Conservation (phyloP, 352 stramenopile species). For the Pythium brachiatum region DNA sequence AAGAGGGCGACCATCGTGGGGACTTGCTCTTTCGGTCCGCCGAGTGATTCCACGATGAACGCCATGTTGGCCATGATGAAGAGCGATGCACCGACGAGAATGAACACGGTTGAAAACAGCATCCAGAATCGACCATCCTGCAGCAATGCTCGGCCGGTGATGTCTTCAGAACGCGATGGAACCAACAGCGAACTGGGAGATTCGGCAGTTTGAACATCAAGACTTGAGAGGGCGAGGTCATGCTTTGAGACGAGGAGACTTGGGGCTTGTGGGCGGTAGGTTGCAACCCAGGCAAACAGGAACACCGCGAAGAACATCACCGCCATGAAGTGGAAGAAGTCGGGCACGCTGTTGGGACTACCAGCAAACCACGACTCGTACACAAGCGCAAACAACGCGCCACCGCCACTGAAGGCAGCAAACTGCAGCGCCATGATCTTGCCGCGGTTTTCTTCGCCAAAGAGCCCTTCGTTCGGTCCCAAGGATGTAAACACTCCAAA, state of each 20-base stretch:
- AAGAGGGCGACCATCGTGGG: conserved; percentile 67
- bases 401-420: conserved; percentile 63
- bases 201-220: neutral
- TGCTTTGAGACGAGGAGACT: neutral
- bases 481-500: conserved; percentile 72
- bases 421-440: conserved; percentile 73
- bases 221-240: neutral
- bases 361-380: conserved; percentile 55
- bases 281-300: conserved; percentile 46
- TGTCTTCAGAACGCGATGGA: conserved; percentile 9
- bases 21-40: conserved; percentile 46
- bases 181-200: too few species aligned
- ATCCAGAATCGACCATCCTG: conserved; percentile 59
- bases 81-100: conserved; percentile 65
- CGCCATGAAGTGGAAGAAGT: conserved; percentile 73
- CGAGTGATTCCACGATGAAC: conserved; percentile 70
- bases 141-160: conserved; percentile 52
- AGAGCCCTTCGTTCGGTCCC: conserved; percentile 74
- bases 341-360: conserved; percentile 34
- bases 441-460: conserved; percentile 56
- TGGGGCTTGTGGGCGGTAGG: conserved; percentile 34
- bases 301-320: conserved; percentile 50
- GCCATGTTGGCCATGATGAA: conserved; percentile 82
- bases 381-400: conserved; percentile 63
- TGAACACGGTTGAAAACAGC: conserved; percentile 66